A percentile compares a stretch with the other conserved stretches of the same genome.
Evolutionary conservation across 2,329 filamentous ascomycete species (phyloP).

Genomic region (Arachnomyces sp.): DNA sequence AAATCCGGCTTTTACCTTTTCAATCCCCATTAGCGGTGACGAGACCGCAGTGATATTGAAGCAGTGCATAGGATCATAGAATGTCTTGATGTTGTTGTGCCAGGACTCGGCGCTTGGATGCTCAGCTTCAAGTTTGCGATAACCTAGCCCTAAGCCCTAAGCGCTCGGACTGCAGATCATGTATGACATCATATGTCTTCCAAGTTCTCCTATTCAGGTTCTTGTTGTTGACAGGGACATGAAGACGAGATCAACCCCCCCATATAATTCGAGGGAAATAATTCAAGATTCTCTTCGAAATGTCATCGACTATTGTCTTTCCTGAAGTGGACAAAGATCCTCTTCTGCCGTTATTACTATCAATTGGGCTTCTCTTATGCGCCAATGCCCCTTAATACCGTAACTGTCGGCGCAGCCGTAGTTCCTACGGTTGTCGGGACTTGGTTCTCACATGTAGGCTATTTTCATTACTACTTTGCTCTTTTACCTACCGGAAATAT

Average conservation of each 20-base stretch:
- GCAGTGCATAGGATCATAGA: not conserved
- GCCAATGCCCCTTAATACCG: constrained; percentile 63
- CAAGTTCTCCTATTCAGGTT: too few species aligned
- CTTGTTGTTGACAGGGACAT: too few species aligned
- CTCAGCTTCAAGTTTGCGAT: not conserved
- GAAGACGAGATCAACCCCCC: too few species aligned
- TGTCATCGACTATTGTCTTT: too few species aligned
- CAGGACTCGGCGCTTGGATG: not conserved
- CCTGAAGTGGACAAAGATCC: too few species aligned
- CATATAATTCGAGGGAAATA: too few species aligned
- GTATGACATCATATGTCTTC: too few species aligned
- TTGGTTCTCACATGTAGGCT: constrained; percentile 72
- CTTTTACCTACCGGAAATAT: constrained; percentile 7
- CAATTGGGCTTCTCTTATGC: too few species aligned
- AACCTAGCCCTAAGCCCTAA: too few species aligned
- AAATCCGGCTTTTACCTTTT: too few species aligned
- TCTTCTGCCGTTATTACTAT: too few species aligned
- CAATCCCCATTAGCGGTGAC: not conserved
- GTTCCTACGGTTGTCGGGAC: constrained; percentile 84
- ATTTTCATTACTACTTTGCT: not conserved
- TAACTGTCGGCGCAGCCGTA: constrained; percentile 73
- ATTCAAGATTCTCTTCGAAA: not conserved
- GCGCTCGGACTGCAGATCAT: too few species aligned
- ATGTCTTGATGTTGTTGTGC: not conserved
- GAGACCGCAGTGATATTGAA: not conserved